Conservation (phyloP, 768 basidiomycete genomes). For the Amanita thiersii region DNA sequence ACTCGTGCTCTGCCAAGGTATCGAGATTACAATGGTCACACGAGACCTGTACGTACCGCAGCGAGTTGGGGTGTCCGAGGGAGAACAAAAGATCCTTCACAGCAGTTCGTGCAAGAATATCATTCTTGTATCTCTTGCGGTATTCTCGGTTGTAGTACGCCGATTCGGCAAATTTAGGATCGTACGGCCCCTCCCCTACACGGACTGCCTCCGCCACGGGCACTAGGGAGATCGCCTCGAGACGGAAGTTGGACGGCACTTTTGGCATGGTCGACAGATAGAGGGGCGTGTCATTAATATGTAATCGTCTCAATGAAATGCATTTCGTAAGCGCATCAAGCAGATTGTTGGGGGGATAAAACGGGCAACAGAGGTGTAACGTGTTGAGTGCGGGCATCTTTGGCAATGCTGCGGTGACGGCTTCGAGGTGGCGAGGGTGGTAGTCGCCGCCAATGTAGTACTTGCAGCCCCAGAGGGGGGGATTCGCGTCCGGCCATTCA, state of each 20-base stretch:
- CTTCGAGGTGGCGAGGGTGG: conserved; percentile 26
- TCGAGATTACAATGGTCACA: conserved; percentile 25
- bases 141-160: conserved; percentile 30
- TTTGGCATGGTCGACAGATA: conserved; percentile 24
- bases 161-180: conserved; percentile 24
- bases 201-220: conserved; percentile 33
- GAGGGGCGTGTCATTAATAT: conserved; percentile 31
- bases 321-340: conserved; percentile 27
- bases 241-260: conserved; percentile 21
- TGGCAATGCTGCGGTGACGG: conserved; percentile 28
- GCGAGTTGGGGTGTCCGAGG: conserved; percentile 19
- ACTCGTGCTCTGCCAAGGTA: conserved; percentile 21
- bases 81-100: conserved; percentile 23
- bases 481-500: conserved; percentile 32
- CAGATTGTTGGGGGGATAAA: conserved; percentile 28
- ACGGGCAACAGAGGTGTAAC: conserved; percentile 30
- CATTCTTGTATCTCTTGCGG: conserved; percentile 27
- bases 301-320: conserved; percentile 24
- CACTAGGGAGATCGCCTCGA: conserved; percentile 25
- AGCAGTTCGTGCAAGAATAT: conserved; percentile 22
- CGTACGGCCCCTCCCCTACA: conserved; percentile 32
- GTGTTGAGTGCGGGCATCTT: conserved; percentile 24
- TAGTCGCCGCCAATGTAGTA: conserved; percentile 26
- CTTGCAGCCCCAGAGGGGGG: conserved; percentile 30
- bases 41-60: conserved; percentile 30